Evolutionary conservation across 495 filamentous ascomycete species (phyloP), one percentile per base, ranked within the genome.

Genomic region (Hamigera avellanea): DNA sequence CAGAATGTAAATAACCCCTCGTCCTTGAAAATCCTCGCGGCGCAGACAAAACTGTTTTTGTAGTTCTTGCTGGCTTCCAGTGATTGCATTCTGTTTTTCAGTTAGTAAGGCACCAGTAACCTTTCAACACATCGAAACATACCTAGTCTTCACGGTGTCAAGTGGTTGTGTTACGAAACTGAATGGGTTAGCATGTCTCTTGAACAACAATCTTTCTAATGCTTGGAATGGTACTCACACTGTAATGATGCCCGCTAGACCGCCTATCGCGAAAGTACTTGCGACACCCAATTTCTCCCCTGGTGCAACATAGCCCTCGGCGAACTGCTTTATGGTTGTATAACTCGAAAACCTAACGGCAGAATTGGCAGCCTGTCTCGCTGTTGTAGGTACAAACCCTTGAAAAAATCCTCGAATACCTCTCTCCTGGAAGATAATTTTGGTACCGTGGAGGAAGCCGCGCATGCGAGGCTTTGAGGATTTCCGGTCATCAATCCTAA

Each of bases 341-440:
- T 98, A 98, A 17, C 82, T 81, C 10, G 82, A 80, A 49, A 98
- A 98, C 21, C 91, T 71, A 0, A 78, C 80, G 1, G 88, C 91
- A 19, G 83, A 89, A 53, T 98, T 98, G 28, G 91, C 93, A 15
- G 89, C 86, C 52, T 98, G 91, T 33, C 91, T 70, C 9, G 87
- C 86, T 3, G 91, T 95, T 1, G 91, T 98, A 0, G 91, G 91
- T 1, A 94, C 79, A 54, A 98, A 86, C 19, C 91, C 91, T 55
- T 95, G 86, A 70, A 98, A 91, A 67, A 98, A 95, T 19, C 89
- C 93, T 26, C 79, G 72, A 33, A 94, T 57, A 16, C 91, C 91
- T 44, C 87, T 73, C 56, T 98, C 91, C 32, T 83, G 75, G 26
- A 73, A 79, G 35, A 98, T 96, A 26, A 96, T 70, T 18, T 74